phyloP scores from a whole-genome alignment of 768 basidiomycete genomes.

The Holtermanniella nyarrowii region DNA sequence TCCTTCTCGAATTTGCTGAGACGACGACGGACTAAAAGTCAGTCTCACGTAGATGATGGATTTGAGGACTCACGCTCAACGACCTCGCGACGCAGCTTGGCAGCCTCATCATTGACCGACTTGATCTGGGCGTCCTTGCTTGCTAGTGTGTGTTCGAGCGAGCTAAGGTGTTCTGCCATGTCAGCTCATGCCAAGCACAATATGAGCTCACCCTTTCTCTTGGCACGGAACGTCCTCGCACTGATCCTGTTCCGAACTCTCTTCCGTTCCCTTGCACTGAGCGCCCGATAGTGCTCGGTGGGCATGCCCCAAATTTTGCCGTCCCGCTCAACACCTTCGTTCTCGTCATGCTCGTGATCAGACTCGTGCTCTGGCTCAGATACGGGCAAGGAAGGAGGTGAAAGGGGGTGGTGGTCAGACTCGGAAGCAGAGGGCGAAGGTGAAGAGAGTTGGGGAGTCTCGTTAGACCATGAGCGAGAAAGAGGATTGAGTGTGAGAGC shows the following conservation, averaged over 20 bases:
- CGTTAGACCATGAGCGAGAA: neutral
- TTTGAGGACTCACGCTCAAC: conserved; percentile 18
- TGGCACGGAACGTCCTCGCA: conserved; percentile 38
- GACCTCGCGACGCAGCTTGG: conserved; percentile 18
- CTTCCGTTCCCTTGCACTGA: conserved; percentile 36
- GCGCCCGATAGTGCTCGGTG: conserved; percentile 32
- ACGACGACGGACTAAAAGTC: conserved; percentile 9
- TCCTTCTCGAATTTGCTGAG: conserved; percentile 17
- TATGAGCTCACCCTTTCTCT: conserved; percentile 33
- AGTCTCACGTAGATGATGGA: neutral
- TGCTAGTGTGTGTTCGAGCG: conserved; percentile 18
- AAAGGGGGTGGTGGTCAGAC: neutral
- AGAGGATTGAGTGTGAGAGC: neutral
- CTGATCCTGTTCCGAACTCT: conserved; percentile 38
- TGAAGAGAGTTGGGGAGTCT: neutral
- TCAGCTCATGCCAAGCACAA: neutral
- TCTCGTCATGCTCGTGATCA: conserved; percentile 23
- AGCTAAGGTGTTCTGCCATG: conserved; percentile 26
- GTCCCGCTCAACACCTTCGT: conserved; percentile 36
- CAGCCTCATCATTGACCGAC: conserved; percentile 24
- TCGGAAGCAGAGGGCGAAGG: neutral
- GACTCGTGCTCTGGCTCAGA: conserved; percentile 15
- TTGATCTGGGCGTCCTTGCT: conserved; percentile 28
- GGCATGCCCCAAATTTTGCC: conserved; percentile 42
- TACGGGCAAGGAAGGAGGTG: neutral